phyloP scores from a whole-genome alignment of 2,329 filamentous ascomycete species.

The Rugonectria rugulosa region DNA sequence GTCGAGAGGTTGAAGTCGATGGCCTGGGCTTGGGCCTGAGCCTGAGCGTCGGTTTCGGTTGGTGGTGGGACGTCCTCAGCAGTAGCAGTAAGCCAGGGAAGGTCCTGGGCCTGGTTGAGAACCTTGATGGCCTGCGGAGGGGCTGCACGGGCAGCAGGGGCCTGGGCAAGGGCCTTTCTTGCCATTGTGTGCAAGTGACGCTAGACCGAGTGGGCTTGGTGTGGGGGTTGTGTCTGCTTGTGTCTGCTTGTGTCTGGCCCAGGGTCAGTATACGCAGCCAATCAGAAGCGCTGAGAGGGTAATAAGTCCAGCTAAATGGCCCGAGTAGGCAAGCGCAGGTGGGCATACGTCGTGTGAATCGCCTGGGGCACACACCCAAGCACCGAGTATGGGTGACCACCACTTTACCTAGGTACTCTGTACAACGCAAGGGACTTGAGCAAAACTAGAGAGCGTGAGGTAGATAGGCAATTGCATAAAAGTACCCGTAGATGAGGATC shows the following conservation, averaged over 20 bases:
- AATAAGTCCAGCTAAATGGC: background rate
- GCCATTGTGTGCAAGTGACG: slow-evolving; percentile 18
- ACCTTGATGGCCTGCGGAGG: slow-evolving; percentile 43
- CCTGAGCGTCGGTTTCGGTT: slow-evolving; percentile 23
- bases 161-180: too few species aligned
- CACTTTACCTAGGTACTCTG: too few species aligned
- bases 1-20: too few species aligned
- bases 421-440: too few species aligned
- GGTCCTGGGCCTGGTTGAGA: slow-evolving; percentile 33
- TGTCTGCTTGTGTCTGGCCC: background rate
- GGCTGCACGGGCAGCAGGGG: slow-evolving; percentile 31
- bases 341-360: background rate
- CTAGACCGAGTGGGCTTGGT: slow-evolving; percentile 20
- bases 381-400: background rate
- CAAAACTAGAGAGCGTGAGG: too few species aligned
- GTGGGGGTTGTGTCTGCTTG: slow-evolving; percentile 14
- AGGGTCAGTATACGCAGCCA: slow-evolving; percentile 8
- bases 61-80: slow-evolving; percentile 32
- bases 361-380: background rate
- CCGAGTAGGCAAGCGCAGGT: slow-evolving; percentile 5
- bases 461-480: background rate
- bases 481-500: too few species aligned
- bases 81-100: too few species aligned
- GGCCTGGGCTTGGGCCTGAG: slow-evolving; percentile 8
- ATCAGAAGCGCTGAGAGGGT: slow-evolving; percentile 20